A percentile compares a stretch with the other conserved stretches of the same genome.
Evolutionary conservation across 2,329 filamentous ascomycete species (phyloP).

Genomic region (Pseudodiploospora longispora): DNA sequence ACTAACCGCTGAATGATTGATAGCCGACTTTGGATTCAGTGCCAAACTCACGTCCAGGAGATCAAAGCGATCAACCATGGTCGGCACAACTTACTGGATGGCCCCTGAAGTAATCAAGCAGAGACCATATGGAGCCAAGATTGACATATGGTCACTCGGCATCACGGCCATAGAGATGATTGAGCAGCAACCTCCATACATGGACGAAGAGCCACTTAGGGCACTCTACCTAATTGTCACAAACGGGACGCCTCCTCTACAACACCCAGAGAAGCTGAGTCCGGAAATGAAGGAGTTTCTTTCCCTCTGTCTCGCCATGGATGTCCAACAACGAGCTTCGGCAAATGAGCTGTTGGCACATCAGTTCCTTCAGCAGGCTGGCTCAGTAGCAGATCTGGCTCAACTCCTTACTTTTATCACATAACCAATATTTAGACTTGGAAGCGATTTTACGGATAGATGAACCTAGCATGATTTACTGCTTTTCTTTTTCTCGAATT

Average conservation of each 20-base stretch:
- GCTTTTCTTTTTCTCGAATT: neutral
- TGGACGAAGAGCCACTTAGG: slow-evolving; percentile 94
- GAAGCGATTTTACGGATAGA: slow-evolving; percentile 8
- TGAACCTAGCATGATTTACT: slow-evolving; percentile 7
- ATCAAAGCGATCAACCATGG: slow-evolving; percentile 95
- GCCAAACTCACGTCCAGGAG: slow-evolving; percentile 94
- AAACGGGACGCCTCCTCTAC: slow-evolving; percentile 87
- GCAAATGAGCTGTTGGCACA: slow-evolving; percentile 80
- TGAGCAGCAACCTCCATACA: slow-evolving; percentile 90
- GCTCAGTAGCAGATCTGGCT: slow-evolving; percentile 69
- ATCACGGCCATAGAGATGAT: slow-evolving; percentile 99
- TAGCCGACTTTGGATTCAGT: slow-evolving; percentile 96
- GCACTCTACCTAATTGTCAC: slow-evolving; percentile 94
- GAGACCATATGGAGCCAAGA: slow-evolving; percentile 94
- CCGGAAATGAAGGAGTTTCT: slow-evolving; percentile 96
- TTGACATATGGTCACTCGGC: slow-evolving; percentile 94
- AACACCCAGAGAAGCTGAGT: slow-evolving; percentile 94
- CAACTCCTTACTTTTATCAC: neutral
- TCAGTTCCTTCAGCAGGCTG: slow-evolving; percentile 87
- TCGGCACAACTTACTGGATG: slow-evolving; percentile 99
- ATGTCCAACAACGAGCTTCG: slow-evolving; percentile 85
- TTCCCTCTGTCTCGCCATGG: slow-evolving; percentile 88
- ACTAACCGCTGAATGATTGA: slow-evolving; percentile 20
- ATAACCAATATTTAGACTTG: slow-evolving; percentile 6
- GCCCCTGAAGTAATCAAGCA: slow-evolving; percentile 97